phyloP scores from a whole-genome alignment of 2,329 filamentous ascomycete species.

The Hypoxylon sp. region DNA sequence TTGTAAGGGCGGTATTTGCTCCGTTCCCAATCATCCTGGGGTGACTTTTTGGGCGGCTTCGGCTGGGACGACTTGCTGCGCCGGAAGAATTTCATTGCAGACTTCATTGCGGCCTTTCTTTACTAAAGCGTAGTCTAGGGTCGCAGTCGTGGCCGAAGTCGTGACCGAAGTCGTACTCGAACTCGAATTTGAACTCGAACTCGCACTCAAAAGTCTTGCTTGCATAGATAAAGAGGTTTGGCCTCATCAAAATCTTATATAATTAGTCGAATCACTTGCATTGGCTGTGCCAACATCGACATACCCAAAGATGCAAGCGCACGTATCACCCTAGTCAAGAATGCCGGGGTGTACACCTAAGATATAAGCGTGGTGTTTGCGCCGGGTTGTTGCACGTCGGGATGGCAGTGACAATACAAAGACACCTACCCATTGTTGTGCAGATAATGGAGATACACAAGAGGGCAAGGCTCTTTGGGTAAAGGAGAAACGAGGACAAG shows the following conservation, averaged over 20 bases:
- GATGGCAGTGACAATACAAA: neutral
- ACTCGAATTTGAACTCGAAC: no score
- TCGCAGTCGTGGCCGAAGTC: no score
- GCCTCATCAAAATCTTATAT: neutral
- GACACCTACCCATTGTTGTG: neutral
- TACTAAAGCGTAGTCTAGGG: no score
- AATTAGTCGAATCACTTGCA: neutral
- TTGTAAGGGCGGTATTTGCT: conserved; percentile 49
- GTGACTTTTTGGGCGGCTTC: conserved; percentile 40
- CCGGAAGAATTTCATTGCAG: conserved; percentile 50
- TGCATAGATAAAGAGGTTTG: neutral
- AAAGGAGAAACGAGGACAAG: neutral
- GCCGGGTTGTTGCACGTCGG: neutral
- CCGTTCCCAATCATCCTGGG: conserved; percentile 46
- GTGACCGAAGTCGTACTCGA: no score
- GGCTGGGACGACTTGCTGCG: conserved; percentile 46
- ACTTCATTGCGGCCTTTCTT: conserved; percentile 44
- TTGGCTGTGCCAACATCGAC: neutral
- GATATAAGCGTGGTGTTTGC: neutral
- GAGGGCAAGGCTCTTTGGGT: neutral
- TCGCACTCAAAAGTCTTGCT: neutral
- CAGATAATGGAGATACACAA: neutral
- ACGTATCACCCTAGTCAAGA: neutral
- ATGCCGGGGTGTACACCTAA: neutral
- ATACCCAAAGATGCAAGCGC: neutral